These are phyloP conservation scores for Jasminum sambac DNA, from an alignment of 257 asterid genomes.

Conservation along the genomic window DNA sequence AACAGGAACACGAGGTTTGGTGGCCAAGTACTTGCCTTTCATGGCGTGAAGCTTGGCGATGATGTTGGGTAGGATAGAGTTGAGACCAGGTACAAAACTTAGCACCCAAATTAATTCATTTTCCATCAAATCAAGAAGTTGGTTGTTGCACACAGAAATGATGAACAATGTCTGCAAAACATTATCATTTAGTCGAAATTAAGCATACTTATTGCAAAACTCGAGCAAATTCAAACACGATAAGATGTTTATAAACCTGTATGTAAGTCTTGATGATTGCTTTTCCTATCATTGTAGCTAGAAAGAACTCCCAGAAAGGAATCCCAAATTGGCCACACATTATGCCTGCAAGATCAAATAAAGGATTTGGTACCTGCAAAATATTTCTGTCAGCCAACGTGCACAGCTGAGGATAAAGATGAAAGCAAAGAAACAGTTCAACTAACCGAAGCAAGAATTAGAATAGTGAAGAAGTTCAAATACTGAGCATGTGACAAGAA, in stretches of 20 bases:
- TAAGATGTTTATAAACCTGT: slow-evolving; percentile 49
- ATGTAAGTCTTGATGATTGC: slow-evolving; percentile 91
- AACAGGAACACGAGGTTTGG: slow-evolving; percentile 48
- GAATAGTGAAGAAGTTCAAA: slow-evolving; percentile 68
- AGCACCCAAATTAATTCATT: slow-evolving; percentile 79
- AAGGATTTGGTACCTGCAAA: slow-evolving; percentile 84
- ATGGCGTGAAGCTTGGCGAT: slow-evolving; percentile 74
- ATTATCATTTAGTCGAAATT: neutral
- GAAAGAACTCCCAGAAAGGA: slow-evolving; percentile 87
- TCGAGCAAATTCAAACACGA: slow-evolving; percentile 7
- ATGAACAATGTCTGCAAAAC: slow-evolving; percentile 76
- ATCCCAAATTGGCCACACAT: slow-evolving; percentile 96
- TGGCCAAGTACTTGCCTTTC: slow-evolving; percentile 73
- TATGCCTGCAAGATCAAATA: slow-evolving; percentile 97
- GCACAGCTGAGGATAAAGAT: neutral
- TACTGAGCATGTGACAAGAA: slow-evolving; percentile 72
- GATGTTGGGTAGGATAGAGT: slow-evolving; percentile 56
- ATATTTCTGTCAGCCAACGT: slow-evolving; percentile 17
- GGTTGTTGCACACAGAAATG: slow-evolving; percentile 87
- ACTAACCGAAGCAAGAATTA: slow-evolving; percentile 84
- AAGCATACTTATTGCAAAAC: neutral
- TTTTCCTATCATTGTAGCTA: slow-evolving; percentile 86
- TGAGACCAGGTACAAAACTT: slow-evolving; percentile 75
- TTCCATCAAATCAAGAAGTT: slow-evolving; percentile 92
- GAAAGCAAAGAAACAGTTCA: neutral